Evolutionary conservation across 306 rosid species (phyloP).

Genomic region (Corylus avellana): DNA sequence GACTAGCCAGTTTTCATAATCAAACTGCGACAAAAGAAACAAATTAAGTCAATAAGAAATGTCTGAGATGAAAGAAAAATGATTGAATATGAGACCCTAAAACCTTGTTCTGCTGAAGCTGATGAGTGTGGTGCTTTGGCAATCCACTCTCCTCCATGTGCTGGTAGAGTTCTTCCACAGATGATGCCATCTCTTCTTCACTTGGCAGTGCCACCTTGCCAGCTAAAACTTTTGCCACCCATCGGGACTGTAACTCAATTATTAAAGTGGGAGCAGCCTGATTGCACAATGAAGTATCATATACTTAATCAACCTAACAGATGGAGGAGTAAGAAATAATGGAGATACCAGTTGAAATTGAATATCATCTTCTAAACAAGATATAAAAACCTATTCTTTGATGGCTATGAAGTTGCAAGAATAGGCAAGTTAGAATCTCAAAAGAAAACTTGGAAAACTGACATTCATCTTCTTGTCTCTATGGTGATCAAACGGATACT

Average conservation of each 20-base stretch:
- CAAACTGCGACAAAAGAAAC: neutral
- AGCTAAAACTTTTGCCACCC: neutral
- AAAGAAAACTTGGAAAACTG: neutral
- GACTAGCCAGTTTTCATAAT: neutral
- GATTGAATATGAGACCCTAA: neutral
- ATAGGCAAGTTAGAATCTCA: neutral
- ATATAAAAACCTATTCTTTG: neutral
- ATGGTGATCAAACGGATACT: neutral
- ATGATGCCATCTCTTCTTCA: neutral
- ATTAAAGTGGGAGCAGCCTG: neutral
- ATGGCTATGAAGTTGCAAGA: neutral
- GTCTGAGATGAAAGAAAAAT: neutral
- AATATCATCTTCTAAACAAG: neutral
- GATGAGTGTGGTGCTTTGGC: slow-evolving; percentile 4
- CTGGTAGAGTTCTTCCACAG: slow-evolving; percentile 1
- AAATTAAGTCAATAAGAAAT: neutral
- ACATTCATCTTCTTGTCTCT: neutral
- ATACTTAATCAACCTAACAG: neutral
- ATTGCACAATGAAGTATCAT: neutral
- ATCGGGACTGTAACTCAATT: slow-evolving; percentile 1
- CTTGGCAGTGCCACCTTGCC: neutral
- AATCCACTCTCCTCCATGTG: neutral
- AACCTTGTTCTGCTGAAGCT: slow-evolving; percentile 3
- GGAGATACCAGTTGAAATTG: neutral
- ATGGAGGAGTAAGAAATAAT: neutral